Evolutionary conservation across 2,329 filamentous ascomycete genomes (phyloP).

Genomic region (Macrophomina phaseolina): DNA sequence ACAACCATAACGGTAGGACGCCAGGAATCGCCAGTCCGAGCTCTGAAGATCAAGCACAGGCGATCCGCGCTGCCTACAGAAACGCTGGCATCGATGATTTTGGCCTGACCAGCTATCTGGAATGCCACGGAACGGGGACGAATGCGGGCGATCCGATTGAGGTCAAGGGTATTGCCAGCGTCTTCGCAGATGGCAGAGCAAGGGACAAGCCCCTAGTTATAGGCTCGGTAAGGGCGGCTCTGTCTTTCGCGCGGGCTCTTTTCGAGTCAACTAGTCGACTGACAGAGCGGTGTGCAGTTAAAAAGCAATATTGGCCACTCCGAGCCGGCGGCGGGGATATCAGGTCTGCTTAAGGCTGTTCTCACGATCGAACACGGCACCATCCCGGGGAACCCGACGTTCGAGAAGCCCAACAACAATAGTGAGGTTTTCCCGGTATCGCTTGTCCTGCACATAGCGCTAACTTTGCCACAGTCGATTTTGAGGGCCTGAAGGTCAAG

Average conservation of each 20-base stretch:
- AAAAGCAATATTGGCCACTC: constrained; percentile 43
- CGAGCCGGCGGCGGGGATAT: constrained; percentile 37
- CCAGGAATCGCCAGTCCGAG: constrained; percentile 44
- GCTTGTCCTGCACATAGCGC: too few species aligned
- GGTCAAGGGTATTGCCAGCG: constrained; percentile 54
- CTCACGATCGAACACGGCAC: constrained; percentile 35
- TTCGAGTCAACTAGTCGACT: too few species aligned
- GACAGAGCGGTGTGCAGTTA: constrained; percentile 5
- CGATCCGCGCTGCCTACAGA: constrained; percentile 44
- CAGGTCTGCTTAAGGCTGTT: constrained; percentile 38
- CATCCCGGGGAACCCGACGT: constrained; percentile 33
- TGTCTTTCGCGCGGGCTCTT: background rate
- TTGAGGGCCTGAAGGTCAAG: constrained; percentile 8
- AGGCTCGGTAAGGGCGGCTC: constrained; percentile 35
- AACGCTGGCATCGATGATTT: constrained; percentile 38
- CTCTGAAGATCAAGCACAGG: constrained; percentile 39
- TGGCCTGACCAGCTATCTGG: constrained; percentile 42
- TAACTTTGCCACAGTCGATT: background rate
- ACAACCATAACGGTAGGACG: constrained; percentile 36
- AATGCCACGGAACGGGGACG: constrained; percentile 63
- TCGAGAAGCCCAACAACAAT: constrained; percentile 15
- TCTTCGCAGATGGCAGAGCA: constrained; percentile 39
- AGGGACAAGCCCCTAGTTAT: constrained; percentile 32
- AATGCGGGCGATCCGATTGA: constrained; percentile 63
- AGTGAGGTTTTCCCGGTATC: background rate